These are phyloP conservation scores for Lycium barbarum DNA, from an alignment of 257 asterid genomes.

Conservation along the genomic window DNA sequence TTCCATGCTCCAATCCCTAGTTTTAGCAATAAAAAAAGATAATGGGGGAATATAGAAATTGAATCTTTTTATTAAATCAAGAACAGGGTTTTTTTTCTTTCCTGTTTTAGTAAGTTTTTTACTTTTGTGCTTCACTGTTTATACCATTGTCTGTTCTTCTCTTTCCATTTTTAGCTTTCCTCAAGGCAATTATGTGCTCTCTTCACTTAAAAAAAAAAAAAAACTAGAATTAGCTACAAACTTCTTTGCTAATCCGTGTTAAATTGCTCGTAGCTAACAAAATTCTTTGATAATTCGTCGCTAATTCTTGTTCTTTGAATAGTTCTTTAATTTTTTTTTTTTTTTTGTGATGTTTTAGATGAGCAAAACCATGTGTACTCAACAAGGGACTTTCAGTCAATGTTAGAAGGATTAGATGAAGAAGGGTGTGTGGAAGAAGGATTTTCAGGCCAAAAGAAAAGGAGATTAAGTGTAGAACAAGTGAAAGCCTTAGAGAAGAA, in stretches of 20 bases:
- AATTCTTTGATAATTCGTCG: too few relatives aligned
- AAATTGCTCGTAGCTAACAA: too few relatives aligned
- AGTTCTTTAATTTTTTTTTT: too few relatives aligned
- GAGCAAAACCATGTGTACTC: slow-evolving; percentile 59
- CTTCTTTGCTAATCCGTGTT: too few relatives aligned
- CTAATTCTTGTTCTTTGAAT: too few relatives aligned
- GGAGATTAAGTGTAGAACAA: slow-evolving; percentile 75
- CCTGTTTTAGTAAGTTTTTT: slow-evolving; percentile 43
- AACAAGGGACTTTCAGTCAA: slow-evolving; percentile 67
- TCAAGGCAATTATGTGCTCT: slow-evolving; percentile 18
- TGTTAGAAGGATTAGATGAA: slow-evolving; percentile 79
- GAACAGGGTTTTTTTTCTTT: slow-evolving; percentile 27
- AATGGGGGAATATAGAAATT: slow-evolving; percentile 1
- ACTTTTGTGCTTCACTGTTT: slow-evolving; percentile 14
- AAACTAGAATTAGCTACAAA: too few relatives aligned
- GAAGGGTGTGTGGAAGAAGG: slow-evolving; percentile 72
- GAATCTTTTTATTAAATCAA: not conserved
- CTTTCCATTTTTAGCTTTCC: slow-evolving; percentile 27
- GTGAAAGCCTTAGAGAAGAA: slow-evolving; percentile 90
- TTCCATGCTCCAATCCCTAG: slow-evolving; percentile 27
- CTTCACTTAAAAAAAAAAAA: not conserved
- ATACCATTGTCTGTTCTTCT: slow-evolving; percentile 34
- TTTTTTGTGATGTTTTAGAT: slow-evolving; percentile 34
- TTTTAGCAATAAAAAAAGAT: not conserved
- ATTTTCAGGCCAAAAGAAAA: slow-evolving; percentile 64